Evolutionary conservation across 2,329 filamentous ascomycete genomes (phyloP).

Genomic region (Calonectria pteridis): DNA sequence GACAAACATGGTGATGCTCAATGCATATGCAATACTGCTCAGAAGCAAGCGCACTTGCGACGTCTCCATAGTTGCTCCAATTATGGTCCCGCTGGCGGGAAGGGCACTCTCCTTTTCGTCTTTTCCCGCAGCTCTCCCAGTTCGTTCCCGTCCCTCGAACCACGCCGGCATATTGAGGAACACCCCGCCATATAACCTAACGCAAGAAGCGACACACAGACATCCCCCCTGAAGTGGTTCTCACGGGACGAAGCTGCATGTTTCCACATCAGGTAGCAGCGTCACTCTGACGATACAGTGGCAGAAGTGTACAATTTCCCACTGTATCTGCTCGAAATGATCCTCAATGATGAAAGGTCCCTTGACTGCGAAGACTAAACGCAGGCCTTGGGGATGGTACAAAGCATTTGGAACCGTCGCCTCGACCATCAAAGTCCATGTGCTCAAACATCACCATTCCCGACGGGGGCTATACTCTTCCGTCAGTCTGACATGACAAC

Average conservation of each 20-base stretch:
- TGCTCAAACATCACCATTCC: neutral
- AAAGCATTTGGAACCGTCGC: neutral
- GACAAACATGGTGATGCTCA: slow-evolving; percentile 4
- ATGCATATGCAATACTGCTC: neutral
- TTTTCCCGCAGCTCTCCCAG: slow-evolving; percentile 2
- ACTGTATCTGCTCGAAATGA: neutral
- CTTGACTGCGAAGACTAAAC: neutral
- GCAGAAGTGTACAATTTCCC: neutral
- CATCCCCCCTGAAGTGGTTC: neutral
- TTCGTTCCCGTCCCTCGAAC: slow-evolving; percentile 17
- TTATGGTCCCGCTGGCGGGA: neutral
- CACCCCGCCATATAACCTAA: slow-evolving; percentile 12
- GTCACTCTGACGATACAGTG: neutral
- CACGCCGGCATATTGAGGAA: slow-evolving; percentile 21
- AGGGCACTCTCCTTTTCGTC: slow-evolving; percentile 30
- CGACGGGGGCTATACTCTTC: neutral
- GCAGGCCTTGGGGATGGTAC: neutral
- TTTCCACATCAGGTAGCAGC: neutral
- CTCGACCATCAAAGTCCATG: neutral
- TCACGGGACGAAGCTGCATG: neutral
- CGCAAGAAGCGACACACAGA: neutral
- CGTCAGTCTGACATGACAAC: slow-evolving; percentile 10
- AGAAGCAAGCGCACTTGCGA: neutral
- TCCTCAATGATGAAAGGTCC: neutral
- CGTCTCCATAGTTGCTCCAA: neutral